phyloP scores from a whole-genome alignment of 2,329 filamentous ascomycete species.

The Ophiostoma ulmi region DNA sequence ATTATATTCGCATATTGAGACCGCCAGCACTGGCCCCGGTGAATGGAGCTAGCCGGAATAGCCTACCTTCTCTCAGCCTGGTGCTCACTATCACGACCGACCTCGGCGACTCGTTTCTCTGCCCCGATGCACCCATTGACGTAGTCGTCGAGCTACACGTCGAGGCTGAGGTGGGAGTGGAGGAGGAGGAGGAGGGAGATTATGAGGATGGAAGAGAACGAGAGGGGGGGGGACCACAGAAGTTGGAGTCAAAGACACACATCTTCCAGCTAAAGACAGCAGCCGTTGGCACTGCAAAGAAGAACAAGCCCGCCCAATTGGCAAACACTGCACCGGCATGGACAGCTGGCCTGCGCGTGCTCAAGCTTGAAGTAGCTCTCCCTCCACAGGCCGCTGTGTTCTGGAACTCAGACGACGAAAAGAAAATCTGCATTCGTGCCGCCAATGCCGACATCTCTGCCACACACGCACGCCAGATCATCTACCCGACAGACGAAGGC shows the following conservation, averaged over 20 bases:
- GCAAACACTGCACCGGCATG: slow-evolving; percentile 27
- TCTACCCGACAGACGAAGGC: slow-evolving; percentile 19
- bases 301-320: slow-evolving; percentile 11
- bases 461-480: slow-evolving; percentile 28
- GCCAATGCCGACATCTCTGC: slow-evolving; percentile 27
- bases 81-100: slow-evolving; percentile 54
- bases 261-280: background rate
- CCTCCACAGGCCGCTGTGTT: slow-evolving; percentile 23
- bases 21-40: slow-evolving; percentile 35
- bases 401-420: background rate
- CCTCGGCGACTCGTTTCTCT: slow-evolving; percentile 51
- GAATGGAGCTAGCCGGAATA: slow-evolving; percentile 21
- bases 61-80: slow-evolving; percentile 38
- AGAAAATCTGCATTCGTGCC: slow-evolving; percentile 30
- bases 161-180: slow-evolving; percentile 19
- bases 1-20: slow-evolving; percentile 53
- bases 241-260: background rate
- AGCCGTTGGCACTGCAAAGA: background rate
- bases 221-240: background rate
- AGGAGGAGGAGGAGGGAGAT: background rate
- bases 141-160: slow-evolving; percentile 34
- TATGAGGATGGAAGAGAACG: background rate
- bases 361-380: slow-evolving; percentile 35
- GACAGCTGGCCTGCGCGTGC: slow-evolving; percentile 35
- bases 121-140: slow-evolving; percentile 41